Conservation (phyloP, 371 early-diverging fungal genomes). For the Amoeboaphelidium protococcarum region DNA sequence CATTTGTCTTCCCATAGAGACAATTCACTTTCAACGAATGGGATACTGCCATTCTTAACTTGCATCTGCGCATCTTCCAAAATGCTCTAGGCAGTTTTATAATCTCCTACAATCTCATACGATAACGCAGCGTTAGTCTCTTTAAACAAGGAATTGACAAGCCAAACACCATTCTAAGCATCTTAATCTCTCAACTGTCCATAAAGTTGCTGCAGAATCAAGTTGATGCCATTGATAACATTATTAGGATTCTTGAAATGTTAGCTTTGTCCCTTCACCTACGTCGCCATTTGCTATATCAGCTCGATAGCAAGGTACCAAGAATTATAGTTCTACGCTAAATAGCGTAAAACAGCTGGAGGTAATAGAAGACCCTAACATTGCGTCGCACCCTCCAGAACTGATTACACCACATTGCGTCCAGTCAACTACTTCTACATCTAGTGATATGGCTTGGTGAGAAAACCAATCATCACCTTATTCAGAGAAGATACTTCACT, state of each 20-base stretch:
- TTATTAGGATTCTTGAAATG: background rate
- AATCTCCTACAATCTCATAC: constrained; percentile 78
- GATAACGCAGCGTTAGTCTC: constrained; percentile 93
- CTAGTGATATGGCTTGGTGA: constrained; percentile 71
- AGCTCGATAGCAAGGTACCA: constrained; percentile 67
- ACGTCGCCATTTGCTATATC: constrained; percentile 17
- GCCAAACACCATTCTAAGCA: constrained; percentile 76
- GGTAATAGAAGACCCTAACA: constrained; percentile 44
- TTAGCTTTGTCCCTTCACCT: too few relatives aligned
- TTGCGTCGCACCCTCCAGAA: constrained; percentile 57
- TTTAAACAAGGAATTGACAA: constrained; percentile 61
- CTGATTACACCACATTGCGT: constrained; percentile 81
- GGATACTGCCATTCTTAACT: constrained; percentile 55
- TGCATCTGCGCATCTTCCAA: constrained; percentile 85
- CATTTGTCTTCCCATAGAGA: constrained; percentile 94
- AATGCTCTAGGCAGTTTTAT: constrained; percentile 68
- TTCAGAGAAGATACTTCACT: constrained; percentile 57
- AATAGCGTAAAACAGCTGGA: constrained; percentile 70
- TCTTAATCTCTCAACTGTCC: constrained; percentile 49
- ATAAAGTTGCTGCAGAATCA: constrained; percentile 63
- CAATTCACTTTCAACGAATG: constrained; percentile 90
- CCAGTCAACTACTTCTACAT: constrained; percentile 38
- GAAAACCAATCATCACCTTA: constrained; percentile 44
- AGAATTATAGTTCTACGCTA: constrained; percentile 65
- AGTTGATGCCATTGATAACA: too few relatives aligned